phyloP scores from a whole-genome alignment of 1,284 basidiomycete genomes.

The Earliella scabrosa region DNA sequence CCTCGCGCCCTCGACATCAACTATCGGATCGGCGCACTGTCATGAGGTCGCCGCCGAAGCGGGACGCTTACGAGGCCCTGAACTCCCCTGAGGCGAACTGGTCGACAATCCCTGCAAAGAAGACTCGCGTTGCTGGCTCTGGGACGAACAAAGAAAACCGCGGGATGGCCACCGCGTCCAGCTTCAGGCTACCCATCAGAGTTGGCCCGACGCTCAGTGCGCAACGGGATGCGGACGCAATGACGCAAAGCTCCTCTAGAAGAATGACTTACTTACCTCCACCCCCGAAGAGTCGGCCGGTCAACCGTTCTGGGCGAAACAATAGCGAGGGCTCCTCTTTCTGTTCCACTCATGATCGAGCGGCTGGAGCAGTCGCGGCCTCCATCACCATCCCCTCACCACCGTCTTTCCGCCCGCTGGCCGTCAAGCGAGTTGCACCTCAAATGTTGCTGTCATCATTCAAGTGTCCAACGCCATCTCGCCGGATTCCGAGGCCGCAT shows the following conservation, averaged over 20 bases:
- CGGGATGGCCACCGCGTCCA: neutral
- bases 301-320: neutral
- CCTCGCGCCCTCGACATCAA: too few species aligned
- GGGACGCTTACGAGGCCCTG: conserved; percentile 23
- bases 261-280: conserved; percentile 17
- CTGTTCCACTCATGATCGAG: neutral
- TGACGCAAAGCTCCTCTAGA: neutral
- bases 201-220: too few species aligned
- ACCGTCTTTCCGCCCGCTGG: conserved; percentile 9
- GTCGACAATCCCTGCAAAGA: conserved; percentile 17
- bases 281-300: neutral
- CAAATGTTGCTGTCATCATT: conserved; percentile 7
- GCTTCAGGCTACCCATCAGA: too few species aligned
- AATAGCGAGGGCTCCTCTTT: too few species aligned
- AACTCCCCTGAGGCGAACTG: conserved; percentile 19
- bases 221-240: too few species aligned
- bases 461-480: neutral
- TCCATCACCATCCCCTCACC: neutral
- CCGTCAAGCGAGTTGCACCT: conserved; percentile 9
- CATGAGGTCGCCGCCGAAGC: too few species aligned
- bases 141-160: neutral
- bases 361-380: neutral
- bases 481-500: neutral
- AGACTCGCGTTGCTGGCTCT: neutral
- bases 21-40: too few species aligned